These are phyloP conservation scores for Quercus lobata DNA, from an alignment of 331 rosid genomes.

Conservation along the genomic window DNA sequence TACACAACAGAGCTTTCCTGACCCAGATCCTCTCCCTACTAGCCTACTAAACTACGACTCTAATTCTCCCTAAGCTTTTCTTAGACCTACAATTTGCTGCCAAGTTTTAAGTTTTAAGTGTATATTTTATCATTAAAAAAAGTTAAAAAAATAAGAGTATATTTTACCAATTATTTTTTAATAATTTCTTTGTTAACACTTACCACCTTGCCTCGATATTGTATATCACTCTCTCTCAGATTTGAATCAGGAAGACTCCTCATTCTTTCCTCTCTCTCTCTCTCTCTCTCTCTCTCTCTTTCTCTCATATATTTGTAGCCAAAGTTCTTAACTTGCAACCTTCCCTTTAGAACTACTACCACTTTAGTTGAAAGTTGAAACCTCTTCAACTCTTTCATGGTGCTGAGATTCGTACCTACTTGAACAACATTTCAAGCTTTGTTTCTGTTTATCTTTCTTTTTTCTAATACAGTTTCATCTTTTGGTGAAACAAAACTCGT, in stretches of 20 bases:
- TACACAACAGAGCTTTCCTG: background rate
- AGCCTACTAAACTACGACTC: background rate
- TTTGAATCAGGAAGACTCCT: constrained; percentile 65
- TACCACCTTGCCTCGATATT: constrained; percentile 46
- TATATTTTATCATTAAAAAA: too few relatives aligned
- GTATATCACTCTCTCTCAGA: constrained; percentile 39
- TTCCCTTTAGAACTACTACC: background rate
- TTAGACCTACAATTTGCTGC: background rate
- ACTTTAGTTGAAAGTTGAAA: constrained; percentile 16
- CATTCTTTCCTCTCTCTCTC: constrained; percentile 24
- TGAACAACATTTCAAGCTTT: background rate
- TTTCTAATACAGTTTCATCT: background rate
- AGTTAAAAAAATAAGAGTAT: too few relatives aligned
- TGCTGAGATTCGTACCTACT: background rate
- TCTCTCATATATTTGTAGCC: constrained; percentile 13
- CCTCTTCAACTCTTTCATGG: constrained; percentile 41
- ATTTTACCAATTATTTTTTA: constrained; percentile 14
- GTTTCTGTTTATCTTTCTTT: background rate
- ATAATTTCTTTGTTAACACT: constrained; percentile 28
- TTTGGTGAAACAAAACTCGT: background rate
- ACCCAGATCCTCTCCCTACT: background rate
- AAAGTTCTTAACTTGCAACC: background rate
- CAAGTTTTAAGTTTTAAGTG: background rate
- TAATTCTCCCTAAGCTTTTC: background rate
- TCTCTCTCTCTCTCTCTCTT: background rate